Evolutionary conservation across 106 monocot genomes (phyloP), one percentile per base, ranked within the genome.

Genomic region (Gastrodia elata): DNA sequence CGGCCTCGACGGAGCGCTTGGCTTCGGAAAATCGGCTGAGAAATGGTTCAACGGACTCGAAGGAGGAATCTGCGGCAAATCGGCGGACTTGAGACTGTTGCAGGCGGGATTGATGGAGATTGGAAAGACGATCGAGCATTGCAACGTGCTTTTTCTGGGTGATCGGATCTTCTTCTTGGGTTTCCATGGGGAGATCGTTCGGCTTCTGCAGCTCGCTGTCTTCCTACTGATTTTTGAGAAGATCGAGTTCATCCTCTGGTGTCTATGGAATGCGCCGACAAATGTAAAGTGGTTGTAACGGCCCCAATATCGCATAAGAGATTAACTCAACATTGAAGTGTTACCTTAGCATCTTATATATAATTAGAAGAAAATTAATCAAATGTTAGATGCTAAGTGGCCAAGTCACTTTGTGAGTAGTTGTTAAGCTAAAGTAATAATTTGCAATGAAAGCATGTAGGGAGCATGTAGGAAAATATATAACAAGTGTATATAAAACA

Each of bases 111-210:
- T 58, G 56, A 56, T 74, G 77, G 30, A 73, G 79, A 64, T 78
- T 77, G 33, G 86, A 82, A 74, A 94, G 87, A 82, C 94, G 91
- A 37, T 89, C 83, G 55, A 94, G 71, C 86, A 94, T 87, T 27
- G 83, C 87, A 7, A 78, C 65, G 76, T 89, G 91, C 83, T 90
- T 89, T 38, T 64, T 75, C 57, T 82, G 52, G 27, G 87, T 52
- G 0, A 68, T 41, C 15, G 46, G 69, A 73, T 78, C 78, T n/a
- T n/a, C n/a, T n/a, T n/a, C n/a, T 13, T 38, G 52, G 71, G 40
- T 40, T 69, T 69, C 40, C 14, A 39, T 10, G 20, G 69, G 35
- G 4, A 2, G 39, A 13, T 20, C 39, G 38, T 8, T 68, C 22
- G 68, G n/a, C 36, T 35, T 65, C 68, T 68, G 13, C 20, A 40